Evolutionary conservation across 208 protist genomes (phyloP).

Genomic region (Leishmania arabica): DNA sequence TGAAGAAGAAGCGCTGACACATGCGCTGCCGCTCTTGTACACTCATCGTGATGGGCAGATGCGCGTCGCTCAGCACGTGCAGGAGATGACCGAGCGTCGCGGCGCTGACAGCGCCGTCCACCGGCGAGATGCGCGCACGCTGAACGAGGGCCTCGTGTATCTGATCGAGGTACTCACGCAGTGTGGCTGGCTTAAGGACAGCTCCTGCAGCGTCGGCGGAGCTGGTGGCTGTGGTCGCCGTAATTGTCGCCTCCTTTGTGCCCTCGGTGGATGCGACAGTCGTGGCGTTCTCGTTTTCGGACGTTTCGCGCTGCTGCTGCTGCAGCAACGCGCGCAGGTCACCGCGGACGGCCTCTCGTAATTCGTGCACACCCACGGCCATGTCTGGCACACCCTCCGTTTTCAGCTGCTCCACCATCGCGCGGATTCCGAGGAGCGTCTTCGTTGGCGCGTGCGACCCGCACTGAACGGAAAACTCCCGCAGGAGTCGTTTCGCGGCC

Average conservation of each 20-base stretch:
- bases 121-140: slow-evolving; percentile 52
- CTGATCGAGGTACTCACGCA: slow-evolving; percentile 46
- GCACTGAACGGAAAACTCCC: slow-evolving; percentile 82
- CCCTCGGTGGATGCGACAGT: not conserved
- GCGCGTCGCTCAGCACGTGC: slow-evolving; percentile 19
- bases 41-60: slow-evolving; percentile 15
- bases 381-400: not conserved
- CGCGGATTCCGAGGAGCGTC: slow-evolving; percentile 96
- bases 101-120: slow-evolving; percentile 53
- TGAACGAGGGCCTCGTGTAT: slow-evolving; percentile 38
- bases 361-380: not conserved
- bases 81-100: slow-evolving; percentile 45
- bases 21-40: slow-evolving; percentile 27
- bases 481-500: slow-evolving; percentile 96
- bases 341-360: not conserved
- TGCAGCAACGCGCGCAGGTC: slow-evolving; percentile 12
- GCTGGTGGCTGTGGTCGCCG: not conserved
- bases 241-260: slow-evolving; percentile 18
- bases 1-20: slow-evolving; percentile 36
- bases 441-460: slow-evolving; percentile 93
- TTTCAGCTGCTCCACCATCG: slow-evolving; percentile 94
- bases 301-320: slow-evolving; percentile 12
- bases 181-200: slow-evolving; percentile 6
- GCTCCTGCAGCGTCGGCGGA: not conserved
- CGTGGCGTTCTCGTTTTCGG: not conserved